Evolutionary conservation across 1,284 basidiomycete species (phyloP).

Genomic region (Ustilago cynodontis): DNA sequence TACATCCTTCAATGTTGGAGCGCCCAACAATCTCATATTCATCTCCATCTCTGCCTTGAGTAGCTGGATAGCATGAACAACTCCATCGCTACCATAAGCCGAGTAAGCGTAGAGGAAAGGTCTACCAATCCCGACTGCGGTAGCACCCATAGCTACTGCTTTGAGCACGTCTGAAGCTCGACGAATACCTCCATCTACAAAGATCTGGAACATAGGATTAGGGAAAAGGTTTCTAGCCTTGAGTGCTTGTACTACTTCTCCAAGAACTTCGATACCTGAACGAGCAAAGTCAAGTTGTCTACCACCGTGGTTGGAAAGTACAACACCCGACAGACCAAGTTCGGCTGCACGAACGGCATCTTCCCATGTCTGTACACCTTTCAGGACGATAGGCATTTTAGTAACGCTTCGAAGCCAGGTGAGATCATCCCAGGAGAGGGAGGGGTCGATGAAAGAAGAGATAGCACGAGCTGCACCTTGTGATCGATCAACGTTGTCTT

Average conservation of each 20-base stretch:
- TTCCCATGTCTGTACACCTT: conserved; percentile 77
- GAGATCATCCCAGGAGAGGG: conserved; percentile 73
- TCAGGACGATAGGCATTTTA: conserved; percentile 84
- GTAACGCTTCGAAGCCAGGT: conserved; percentile 83
- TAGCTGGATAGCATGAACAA: conserved; percentile 78
- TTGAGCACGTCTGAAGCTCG: conserved; percentile 84
- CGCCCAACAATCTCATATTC: conserved; percentile 84
- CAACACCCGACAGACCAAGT: conserved; percentile 73
- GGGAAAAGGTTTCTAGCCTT: conserved; percentile 76
- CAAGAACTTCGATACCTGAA: conserved; percentile 73
- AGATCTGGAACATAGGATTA: conserved; percentile 78
- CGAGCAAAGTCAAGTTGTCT: conserved; percentile 64
- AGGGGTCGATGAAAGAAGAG: conserved; percentile 73
- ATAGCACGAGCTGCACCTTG: conserved; percentile 71
- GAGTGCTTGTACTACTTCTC: conserved; percentile 84
- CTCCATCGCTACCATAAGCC: conserved; percentile 86
- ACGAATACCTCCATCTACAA: conserved; percentile 87
- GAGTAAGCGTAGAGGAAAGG: conserved; percentile 90
- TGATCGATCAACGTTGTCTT: conserved; percentile 47
- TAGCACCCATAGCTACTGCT: conserved; percentile 90
- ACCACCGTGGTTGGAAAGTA: conserved; percentile 72
- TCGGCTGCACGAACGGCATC: conserved; percentile 77
- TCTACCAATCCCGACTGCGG: conserved; percentile 87
- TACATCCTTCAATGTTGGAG: conserved; percentile 78
- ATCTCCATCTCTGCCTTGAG: conserved; percentile 84